Evolutionary conservation across 345 rosid species (phyloP).

Genomic region (Mangifera indica): DNA sequence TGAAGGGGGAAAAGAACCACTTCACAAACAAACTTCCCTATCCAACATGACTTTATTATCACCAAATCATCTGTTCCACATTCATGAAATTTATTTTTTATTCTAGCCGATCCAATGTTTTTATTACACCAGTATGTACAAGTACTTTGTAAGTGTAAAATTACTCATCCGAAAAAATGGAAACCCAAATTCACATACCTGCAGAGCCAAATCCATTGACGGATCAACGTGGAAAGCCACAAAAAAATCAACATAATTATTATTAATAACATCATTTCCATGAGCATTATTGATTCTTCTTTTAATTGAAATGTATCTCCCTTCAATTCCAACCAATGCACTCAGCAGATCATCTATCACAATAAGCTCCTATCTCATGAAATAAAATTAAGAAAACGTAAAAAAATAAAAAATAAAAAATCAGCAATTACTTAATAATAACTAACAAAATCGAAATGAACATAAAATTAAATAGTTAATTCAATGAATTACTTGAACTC

Average conservation of each 20-base stretch:
- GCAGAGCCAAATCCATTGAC: slow-evolving; percentile 90
- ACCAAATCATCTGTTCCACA: too few species aligned
- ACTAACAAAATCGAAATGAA: not conserved
- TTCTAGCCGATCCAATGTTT: too few species aligned
- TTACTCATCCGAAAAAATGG: not conserved
- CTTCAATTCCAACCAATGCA: slow-evolving; percentile 95
- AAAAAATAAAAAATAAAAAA: slow-evolving; percentile 1
- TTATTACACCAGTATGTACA: too few species aligned
- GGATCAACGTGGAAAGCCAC: slow-evolving; percentile 76
- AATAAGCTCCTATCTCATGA: slow-evolving; percentile 62
- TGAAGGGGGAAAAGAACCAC: too few species aligned
- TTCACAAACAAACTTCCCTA: too few species aligned
- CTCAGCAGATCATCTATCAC: slow-evolving; percentile 87
- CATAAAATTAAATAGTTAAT: not conserved
- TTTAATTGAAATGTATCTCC: slow-evolving; percentile 75
- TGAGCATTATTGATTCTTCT: slow-evolving; percentile 56
- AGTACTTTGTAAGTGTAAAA: not conserved
- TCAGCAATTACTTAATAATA: not conserved
- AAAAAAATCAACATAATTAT: slow-evolving; percentile 15
- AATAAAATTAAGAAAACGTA: slow-evolving; percentile 13
- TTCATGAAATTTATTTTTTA: too few species aligned
- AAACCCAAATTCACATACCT: slow-evolving; percentile 38
- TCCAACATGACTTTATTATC: too few species aligned
- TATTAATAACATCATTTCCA: slow-evolving; percentile 24
- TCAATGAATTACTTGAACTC: slow-evolving; percentile 57